Evolutionary conservation across 1,284 basidiomycete species (phyloP), one percentile per base, ranked within the genome.

Genomic region (Heterobasidion annosum): DNA sequence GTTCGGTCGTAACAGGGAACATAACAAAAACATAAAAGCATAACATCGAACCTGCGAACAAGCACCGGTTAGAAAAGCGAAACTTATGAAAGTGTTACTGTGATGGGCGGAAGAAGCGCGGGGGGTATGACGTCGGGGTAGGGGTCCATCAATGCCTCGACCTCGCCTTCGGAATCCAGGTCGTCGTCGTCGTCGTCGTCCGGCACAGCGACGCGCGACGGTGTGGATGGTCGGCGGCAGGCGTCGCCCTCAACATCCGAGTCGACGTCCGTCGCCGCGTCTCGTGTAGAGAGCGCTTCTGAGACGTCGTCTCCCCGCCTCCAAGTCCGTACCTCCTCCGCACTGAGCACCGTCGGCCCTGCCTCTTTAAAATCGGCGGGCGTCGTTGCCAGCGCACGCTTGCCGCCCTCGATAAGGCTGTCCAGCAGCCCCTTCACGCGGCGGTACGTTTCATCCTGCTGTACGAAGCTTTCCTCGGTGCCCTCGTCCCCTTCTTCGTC

Each of bases 261-360:
- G 43, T 58, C 59, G 19, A 15, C 54, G 19, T 49, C 55, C 50
- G 46, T 62, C 51, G 45, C 63, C 56, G 34, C 57, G 25, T 45
- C 57, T 44, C 54, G 56, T 33, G 46, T 51, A 9, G 56, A 48
- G 12, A 16, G n/a, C 10, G 9, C 45, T 19, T 40, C 37, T 10
- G 37, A 40, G 10, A 37, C 34, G 16, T 37, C 48, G 32, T 50
- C 48, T 34, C 16, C 48, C 65, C 19, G 71, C 76, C 73, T 72
- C 81, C 83, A 88, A 16, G 72, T 70, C 46, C 78, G 76, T 49
- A 87, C 73, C 61, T 89, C 87, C 57, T 86, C 82, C 34, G 82
- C 80, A 54, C 75, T 82, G 16, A 89, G 71, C n/a, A 89, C 86
- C 64, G 85, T 88, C 33, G 84, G 72, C 2, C 70, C 70, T 13